Evolutionary conservation across 2,329 filamentous ascomycete species (phyloP).

Genomic region (Xylaria sp.): DNA sequence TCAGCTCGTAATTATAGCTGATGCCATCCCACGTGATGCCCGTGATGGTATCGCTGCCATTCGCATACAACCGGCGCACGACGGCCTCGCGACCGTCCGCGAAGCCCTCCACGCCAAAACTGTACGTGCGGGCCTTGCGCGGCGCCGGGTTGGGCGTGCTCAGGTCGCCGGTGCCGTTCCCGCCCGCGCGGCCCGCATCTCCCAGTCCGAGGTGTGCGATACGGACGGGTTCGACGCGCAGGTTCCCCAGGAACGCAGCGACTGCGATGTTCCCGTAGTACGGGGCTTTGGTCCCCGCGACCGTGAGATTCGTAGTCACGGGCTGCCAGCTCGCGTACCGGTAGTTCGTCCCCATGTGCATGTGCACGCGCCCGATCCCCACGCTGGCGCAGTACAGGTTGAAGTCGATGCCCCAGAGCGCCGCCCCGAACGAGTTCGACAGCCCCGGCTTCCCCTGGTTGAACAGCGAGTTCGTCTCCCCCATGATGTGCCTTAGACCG

Average conservation of each 20-base stretch:
- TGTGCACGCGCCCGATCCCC: conserved; percentile 62
- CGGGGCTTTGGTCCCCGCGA: conserved; percentile 63
- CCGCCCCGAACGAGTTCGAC: conserved; percentile 68
- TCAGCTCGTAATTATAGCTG: conserved; percentile 66
- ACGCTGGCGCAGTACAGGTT: conserved; percentile 61
- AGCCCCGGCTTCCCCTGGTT: conserved; percentile 65
- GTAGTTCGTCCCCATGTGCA: conserved; percentile 69
- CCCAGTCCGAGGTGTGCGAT: conserved; percentile 53
- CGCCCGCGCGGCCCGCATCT: fast-evolving
- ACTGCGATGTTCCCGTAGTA: conserved; percentile 68
- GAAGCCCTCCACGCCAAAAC: conserved; percentile 45
- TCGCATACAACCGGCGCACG: conserved; percentile 60
- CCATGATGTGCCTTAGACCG: conserved; percentile 61
- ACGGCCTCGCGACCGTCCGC: conserved; percentile 26
- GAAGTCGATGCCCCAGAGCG: conserved; percentile 69
- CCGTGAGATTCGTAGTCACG: conserved; percentile 53
- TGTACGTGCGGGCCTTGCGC: conserved; percentile 48
- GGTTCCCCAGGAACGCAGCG: conserved; percentile 59
- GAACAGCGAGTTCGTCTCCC: conserved; percentile 67
- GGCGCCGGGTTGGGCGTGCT: conserved; percentile 36
- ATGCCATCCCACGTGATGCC: conserved; percentile 66
- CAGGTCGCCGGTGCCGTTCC: conserved; percentile 40
- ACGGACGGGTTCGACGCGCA: conserved; percentile 44
- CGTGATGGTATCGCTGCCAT: conserved; percentile 67
- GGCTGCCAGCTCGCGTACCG: conserved; percentile 68